phyloP scores from a whole-genome alignment of 192 early-diverging fungal species.

The Phycomyces nitens region DNA sequence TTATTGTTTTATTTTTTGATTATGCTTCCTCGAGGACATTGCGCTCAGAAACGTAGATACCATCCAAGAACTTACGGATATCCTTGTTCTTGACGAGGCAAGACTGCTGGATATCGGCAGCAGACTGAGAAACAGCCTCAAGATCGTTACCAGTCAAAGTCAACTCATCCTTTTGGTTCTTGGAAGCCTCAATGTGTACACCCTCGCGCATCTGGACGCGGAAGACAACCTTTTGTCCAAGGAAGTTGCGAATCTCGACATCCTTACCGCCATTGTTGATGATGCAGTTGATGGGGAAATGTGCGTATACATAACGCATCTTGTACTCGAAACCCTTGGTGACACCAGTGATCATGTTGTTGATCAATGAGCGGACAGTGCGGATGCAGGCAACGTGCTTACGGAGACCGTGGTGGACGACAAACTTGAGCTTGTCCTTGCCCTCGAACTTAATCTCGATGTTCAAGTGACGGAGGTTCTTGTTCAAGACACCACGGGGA shows the following conservation, averaged over 20 bases:
- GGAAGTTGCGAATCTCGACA: slow-evolving; percentile 98
- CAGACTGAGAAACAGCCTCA: slow-evolving; percentile 58
- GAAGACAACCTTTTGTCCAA: slow-evolving; percentile 93
- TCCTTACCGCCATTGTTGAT: slow-evolving; percentile 68
- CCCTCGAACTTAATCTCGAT: slow-evolving; percentile 77
- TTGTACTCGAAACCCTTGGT: slow-evolving; percentile 99
- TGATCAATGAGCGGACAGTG: slow-evolving; percentile 91
- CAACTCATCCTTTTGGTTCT: slow-evolving; percentile 92
- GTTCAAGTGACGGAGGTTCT: slow-evolving; percentile 92
- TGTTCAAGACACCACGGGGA: slow-evolving; percentile 83
- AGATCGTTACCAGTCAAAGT: slow-evolving; percentile 91
- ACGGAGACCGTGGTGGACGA: slow-evolving; percentile 92
- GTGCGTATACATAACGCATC: slow-evolving; percentile 98
- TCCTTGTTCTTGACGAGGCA: slow-evolving; percentile 96
- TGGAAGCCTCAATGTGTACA: slow-evolving; percentile 75
- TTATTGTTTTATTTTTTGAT: too few species aligned
- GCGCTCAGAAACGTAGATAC: slow-evolving; percentile 46
- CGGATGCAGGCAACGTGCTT: slow-evolving; percentile 99
- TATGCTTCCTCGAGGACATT: slow-evolving; percentile 29
- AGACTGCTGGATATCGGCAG: slow-evolving; percentile 67
- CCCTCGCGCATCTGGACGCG: slow-evolving; percentile 83
- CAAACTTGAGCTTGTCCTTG: slow-evolving; percentile 73
- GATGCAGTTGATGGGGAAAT: slow-evolving; percentile 99
- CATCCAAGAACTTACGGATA: slow-evolving; percentile 89
- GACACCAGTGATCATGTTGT: slow-evolving; percentile 97